Evolutionary conservation across 2,329 filamentous ascomycete species (phyloP).

Genomic region (Aspergillus aculeatinus): DNA sequence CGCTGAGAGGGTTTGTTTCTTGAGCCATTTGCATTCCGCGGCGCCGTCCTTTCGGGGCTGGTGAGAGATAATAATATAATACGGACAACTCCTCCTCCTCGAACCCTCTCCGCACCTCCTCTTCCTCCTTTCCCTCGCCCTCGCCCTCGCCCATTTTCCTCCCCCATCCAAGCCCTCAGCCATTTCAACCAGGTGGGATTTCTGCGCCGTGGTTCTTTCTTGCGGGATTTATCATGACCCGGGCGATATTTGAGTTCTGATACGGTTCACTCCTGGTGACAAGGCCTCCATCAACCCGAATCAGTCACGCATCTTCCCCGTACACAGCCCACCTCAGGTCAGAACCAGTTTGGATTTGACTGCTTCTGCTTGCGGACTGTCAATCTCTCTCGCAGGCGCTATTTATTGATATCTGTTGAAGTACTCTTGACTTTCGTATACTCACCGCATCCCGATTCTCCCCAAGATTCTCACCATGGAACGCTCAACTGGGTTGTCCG

Average conservation of each 20-base stretch:
- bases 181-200: background rate
- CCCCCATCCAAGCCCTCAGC: background rate
- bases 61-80: background rate
- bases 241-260: background rate
- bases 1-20: background rate
- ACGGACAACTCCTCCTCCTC: slow-evolving; percentile 1
- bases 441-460: slow-evolving; percentile 5
- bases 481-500: slow-evolving; percentile 26
- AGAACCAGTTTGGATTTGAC: background rate
- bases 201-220: background rate
- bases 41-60: slow-evolving; percentile 9
- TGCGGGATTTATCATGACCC: background rate
- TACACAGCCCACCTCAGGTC: background rate
- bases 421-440: background rate
- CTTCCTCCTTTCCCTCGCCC: slow-evolving; percentile 1
- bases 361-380: background rate
- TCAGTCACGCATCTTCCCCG: background rate
- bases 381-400: background rate
- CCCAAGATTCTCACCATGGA: slow-evolving; percentile 25
- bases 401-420: background rate
- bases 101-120: slow-evolving; percentile 3
- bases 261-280: background rate
- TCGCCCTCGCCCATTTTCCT: background rate
- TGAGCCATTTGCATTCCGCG: slow-evolving; percentile 19
- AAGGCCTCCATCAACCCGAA: background rate